phyloP scores from a whole-genome alignment of 2,329 filamentous ascomycete species.

The Paracamarosporium sp. region DNA sequence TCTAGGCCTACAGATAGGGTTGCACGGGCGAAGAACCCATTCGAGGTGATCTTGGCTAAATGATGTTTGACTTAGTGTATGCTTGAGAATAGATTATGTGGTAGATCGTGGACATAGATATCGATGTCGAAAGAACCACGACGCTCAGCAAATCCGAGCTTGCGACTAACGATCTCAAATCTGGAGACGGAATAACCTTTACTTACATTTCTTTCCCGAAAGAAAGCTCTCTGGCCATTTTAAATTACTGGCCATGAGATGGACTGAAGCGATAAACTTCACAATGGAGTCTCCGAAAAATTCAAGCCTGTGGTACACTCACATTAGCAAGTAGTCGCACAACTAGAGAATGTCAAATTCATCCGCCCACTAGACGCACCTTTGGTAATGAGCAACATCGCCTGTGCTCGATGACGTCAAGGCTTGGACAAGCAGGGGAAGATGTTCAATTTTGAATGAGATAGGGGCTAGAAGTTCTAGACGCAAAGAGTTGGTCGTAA shows the following conservation, averaged over 20 bases:
- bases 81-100: background rate
- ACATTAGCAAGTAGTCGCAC: background rate
- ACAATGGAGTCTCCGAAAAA: slow-evolving; percentile 86
- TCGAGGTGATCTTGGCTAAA: slow-evolving; percentile 69
- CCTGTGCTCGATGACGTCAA: slow-evolving; percentile 70
- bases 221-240: slow-evolving; percentile 80
- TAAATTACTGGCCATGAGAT: slow-evolving; percentile 66
- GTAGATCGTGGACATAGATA: background rate
- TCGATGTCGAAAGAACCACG: no score
- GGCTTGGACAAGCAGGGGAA: slow-evolving; percentile 68
- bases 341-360: no score
- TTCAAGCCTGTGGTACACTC: slow-evolving; percentile 62
- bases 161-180: no score
- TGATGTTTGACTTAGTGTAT: background rate
- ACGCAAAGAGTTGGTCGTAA: slow-evolving; percentile 69
- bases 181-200: background rate
- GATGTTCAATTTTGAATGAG: slow-evolving; percentile 54
- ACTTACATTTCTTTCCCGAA: slow-evolving; percentile 64
- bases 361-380: no score
- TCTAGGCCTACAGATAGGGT: slow-evolving; percentile 71
- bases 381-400: slow-evolving; percentile 75
- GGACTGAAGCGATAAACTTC: slow-evolving; percentile 74
- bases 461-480: slow-evolving; percentile 62
- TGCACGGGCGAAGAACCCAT: slow-evolving; percentile 72
- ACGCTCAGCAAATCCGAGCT: no score